A percentile compares a stretch with the other conserved stretches of the same genome.
Conservation (phyloP, 495 filamentous ascomycete genomes). For the Penicillium lagena region DNA sequence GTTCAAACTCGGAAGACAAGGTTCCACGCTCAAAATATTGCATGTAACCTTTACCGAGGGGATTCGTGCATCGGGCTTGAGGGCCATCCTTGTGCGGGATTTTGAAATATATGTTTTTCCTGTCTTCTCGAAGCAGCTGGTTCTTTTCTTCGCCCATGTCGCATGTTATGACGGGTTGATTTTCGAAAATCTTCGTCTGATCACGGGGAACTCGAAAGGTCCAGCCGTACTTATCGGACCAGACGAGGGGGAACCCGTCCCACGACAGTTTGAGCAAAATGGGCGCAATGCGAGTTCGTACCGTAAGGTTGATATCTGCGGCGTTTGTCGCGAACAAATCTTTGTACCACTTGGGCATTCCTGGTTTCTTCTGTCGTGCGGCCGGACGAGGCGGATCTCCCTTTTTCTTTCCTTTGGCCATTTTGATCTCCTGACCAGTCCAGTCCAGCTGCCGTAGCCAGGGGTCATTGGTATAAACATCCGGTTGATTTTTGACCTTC, state of each 20-base stretch:
- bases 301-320: slow-evolving; percentile 65
- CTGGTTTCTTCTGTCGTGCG: slow-evolving; percentile 83
- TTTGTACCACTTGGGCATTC: slow-evolving; percentile 95
- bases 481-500: slow-evolving; percentile 59
- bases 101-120: slow-evolving; percentile 71
- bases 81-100: slow-evolving; percentile 95
- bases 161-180: slow-evolving; percentile 64
- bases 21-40: slow-evolving; percentile 85
- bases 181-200: slow-evolving; percentile 57
- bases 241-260: slow-evolving; percentile 84
- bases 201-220: slow-evolving; percentile 70
- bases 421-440: slow-evolving; percentile 84
- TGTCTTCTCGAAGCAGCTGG: slow-evolving; percentile 57
- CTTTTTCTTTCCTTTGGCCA: slow-evolving; percentile 88
- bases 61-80: slow-evolving; percentile 71
- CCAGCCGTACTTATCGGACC: slow-evolving; percentile 92
- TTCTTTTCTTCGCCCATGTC: slow-evolving; percentile 72
- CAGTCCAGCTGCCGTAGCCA: slow-evolving; percentile 95
- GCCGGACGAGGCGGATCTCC: slow-evolving; percentile 68
- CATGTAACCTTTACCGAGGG: slow-evolving; percentile 85
- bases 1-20: slow-evolving; percentile 75
- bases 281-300: slow-evolving; percentile 82
- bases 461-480: slow-evolving; percentile 66
- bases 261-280: slow-evolving; percentile 78
- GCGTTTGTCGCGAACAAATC: slow-evolving; percentile 67